Evolutionary conservation across 805 yeast genomes (phyloP).

Genomic region (Sugiyamaella boreocaroliniensis): DNA sequence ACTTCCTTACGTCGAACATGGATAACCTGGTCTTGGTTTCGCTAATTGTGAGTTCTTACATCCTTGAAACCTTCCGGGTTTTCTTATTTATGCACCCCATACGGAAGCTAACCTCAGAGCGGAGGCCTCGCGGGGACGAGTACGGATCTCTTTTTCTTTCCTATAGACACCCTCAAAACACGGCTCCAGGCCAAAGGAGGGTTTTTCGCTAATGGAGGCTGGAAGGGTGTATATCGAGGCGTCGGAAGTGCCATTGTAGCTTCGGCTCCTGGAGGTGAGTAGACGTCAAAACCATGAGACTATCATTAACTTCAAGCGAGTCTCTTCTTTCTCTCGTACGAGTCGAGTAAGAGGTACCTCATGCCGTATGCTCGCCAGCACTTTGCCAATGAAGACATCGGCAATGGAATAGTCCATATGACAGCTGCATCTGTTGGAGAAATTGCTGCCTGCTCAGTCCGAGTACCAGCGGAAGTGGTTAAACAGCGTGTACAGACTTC

Average conservation of each 20-base stretch:
- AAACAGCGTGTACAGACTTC: constrained; percentile 90
- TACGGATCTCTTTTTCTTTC: constrained; percentile 90
- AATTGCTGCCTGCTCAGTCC: constrained; percentile 81
- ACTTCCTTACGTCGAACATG: background rate
- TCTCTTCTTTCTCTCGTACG: constrained; percentile 77
- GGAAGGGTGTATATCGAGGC: constrained; percentile 84
- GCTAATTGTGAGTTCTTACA: constrained; percentile 11
- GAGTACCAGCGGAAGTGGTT: constrained; percentile 96
- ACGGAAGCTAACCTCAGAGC: constrained; percentile 18
- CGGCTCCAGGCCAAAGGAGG: constrained; percentile 95
- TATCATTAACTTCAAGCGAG: constrained; percentile 40
- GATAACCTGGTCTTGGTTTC: constrained; percentile 11
- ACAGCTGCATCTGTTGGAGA: constrained; percentile 83
- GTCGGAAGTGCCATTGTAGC: constrained; percentile 91
- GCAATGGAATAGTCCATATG: constrained; percentile 64
- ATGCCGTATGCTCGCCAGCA: constrained; percentile 30
- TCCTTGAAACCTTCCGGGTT: no score
- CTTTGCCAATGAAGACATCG: constrained; percentile 24
- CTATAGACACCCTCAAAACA: constrained; percentile 92
- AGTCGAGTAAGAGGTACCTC: constrained; percentile 51
- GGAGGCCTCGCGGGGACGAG: constrained; percentile 97
- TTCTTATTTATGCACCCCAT: no score
- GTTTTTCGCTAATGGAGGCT: constrained; percentile 87
- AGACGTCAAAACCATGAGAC: background rate
- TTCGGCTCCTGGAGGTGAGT: constrained; percentile 64